A percentile compares a stretch with the other conserved stretches of the same genome.
Conservation (phyloP, 140 eudicot genomes). For the Cichorium intybus region DNA sequence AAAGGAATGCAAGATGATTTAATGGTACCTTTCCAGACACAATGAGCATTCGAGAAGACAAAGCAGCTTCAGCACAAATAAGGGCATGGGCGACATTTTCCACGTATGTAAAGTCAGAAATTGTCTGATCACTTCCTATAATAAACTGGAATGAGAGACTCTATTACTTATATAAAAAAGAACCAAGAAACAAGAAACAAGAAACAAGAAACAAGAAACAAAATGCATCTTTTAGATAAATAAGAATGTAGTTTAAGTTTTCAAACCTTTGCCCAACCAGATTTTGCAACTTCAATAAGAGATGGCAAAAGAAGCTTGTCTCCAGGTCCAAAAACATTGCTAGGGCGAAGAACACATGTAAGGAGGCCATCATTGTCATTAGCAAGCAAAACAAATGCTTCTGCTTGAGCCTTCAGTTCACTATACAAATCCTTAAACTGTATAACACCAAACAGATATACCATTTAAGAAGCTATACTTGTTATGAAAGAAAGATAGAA, state of each 20-base stretch:
- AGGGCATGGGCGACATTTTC: slow-evolving; percentile 92
- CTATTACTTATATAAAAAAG: slow-evolving; percentile 53
- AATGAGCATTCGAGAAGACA: slow-evolving; percentile 46
- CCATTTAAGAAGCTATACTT: neutral
- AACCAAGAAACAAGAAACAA: neutral
- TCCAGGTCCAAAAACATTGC: slow-evolving; percentile 85
- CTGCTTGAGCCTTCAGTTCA: slow-evolving; percentile 91
- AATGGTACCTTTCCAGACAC: slow-evolving; percentile 75
- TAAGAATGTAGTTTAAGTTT: slow-evolving; percentile 3
- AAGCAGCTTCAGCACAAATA: slow-evolving; percentile 79
- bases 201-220: neutral
- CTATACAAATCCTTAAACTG: slow-evolving; percentile 61
- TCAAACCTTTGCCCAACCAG: slow-evolving; percentile 78
- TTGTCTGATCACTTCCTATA: slow-evolving; percentile 69
- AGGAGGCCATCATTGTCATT: slow-evolving; percentile 74
- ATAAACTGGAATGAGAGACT: slow-evolving; percentile 86
- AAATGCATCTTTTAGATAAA: neutral
- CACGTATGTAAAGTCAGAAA: slow-evolving; percentile 84
- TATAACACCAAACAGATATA: slow-evolving; percentile 23
- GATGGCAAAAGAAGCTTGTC: slow-evolving; percentile 60
- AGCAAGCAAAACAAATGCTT: slow-evolving; percentile 65
- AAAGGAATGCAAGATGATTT: neutral
- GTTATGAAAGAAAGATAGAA: neutral
- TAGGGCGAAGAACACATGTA: slow-evolving; percentile 78
- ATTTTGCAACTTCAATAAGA: slow-evolving; percentile 57